These are phyloP conservation scores for Tolypocladium guangdongense DNA, from an alignment of 2,329 filamentous ascomycete genomes.

Conservation along the genomic window DNA sequence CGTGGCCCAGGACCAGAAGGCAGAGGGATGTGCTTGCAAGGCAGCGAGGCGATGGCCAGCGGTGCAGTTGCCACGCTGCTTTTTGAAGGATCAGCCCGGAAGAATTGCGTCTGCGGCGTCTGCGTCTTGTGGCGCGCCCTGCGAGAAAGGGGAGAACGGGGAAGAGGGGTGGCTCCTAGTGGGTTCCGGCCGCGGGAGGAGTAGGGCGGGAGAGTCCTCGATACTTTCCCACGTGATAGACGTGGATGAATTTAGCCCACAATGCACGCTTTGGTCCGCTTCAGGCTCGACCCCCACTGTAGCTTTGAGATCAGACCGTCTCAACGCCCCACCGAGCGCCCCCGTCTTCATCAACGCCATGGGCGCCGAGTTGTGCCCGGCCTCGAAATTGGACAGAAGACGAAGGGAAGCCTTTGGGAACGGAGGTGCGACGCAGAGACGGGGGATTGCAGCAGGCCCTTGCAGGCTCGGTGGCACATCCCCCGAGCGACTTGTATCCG, in stretches of 20 bases:
- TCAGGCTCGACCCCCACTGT: background rate
- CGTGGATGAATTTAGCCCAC: slow-evolving; percentile 5
- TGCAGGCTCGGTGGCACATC: background rate
- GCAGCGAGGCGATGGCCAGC: background rate
- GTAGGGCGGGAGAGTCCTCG: background rate
- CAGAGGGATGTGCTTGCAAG: background rate
- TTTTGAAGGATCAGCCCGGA: background rate
- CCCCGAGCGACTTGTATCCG: background rate
- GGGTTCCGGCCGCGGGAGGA: background rate
- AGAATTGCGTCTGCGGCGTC: slow-evolving; percentile 7
- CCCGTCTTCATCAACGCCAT: no score
- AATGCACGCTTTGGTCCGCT: background rate
- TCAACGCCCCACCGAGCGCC: background rate
- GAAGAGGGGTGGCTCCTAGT: no score
- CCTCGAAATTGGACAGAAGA: no score
- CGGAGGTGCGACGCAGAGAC: no score
- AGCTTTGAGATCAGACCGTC: background rate
- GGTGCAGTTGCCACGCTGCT: background rate
- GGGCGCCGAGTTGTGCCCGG: no score
- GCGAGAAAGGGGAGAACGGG: background rate
- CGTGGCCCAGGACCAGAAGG: background rate
- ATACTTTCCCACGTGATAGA: slow-evolving; percentile 1
- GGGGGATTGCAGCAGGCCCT: no score
- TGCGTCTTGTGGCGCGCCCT: background rate
- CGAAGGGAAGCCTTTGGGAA: no score